phyloP scores from a whole-genome alignment of 495 filamentous ascomycete species.

The Beverwykella pulmonaria region DNA sequence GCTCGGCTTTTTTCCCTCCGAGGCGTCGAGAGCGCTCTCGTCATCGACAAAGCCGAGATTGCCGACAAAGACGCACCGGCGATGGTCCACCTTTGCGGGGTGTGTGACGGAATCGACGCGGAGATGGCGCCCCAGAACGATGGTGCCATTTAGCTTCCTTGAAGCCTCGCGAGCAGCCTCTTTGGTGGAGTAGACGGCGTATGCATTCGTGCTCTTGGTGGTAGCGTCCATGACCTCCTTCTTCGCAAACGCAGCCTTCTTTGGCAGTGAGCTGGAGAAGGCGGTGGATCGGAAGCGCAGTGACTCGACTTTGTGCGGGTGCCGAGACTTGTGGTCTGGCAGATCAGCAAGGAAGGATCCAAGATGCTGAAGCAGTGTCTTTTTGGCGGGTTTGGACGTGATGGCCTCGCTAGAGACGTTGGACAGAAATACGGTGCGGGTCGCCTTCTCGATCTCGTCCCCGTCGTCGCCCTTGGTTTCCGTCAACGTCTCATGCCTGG shows the following conservation, averaged over 20 bases:
- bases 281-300: constrained; percentile 92
- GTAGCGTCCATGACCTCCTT: constrained; percentile 83
- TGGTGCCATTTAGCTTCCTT: constrained; percentile 75
- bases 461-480: constrained; percentile 48
- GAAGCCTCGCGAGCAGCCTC: constrained; percentile 75
- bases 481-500: constrained; percentile 63
- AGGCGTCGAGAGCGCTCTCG: constrained; percentile 63
- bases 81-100: constrained; percentile 77
- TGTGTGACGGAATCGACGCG: constrained; percentile 89
- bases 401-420: constrained; percentile 85
- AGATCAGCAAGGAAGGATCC: constrained; percentile 57
- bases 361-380: constrained; percentile 70
- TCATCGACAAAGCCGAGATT: constrained; percentile 95
- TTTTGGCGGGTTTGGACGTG: constrained; percentile 76
- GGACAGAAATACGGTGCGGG: constrained; percentile 87
- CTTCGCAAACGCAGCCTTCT: constrained; percentile 84
- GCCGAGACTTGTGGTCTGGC: constrained; percentile 44
- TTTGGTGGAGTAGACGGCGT: constrained; percentile 78
- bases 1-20: constrained; percentile 63
- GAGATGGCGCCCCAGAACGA: constrained; percentile 85
- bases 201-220: constrained; percentile 91
- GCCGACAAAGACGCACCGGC: constrained; percentile 92
- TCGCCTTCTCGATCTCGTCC: constrained; percentile 77
- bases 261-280: constrained; percentile 77
- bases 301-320: constrained; percentile 79